Base-by-base conservation (phyloP, 1,284 basidiomycete species). In the Cryptococcus sp. region DNA sequence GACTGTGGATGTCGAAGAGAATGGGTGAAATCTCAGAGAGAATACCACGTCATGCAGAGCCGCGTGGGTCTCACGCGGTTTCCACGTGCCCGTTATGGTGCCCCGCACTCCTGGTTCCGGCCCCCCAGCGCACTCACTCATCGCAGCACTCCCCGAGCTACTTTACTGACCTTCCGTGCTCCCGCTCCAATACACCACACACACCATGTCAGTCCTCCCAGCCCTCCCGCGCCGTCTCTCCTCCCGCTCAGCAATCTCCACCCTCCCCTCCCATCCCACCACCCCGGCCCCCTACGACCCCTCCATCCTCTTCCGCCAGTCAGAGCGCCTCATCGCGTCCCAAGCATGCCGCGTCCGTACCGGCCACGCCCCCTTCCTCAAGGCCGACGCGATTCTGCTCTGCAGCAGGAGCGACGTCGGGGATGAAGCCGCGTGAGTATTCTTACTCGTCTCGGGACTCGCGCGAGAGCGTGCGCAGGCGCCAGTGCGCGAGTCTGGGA, bases 341-440 rank as follows among this genome's bases (percentile, higher is more conserved):
- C 53, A 64, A 15, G 53, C 65, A 15, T 70, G 67, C 51, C 57
- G 66, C 15, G 57, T 69, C n/a, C 43, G 60, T 23, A 62, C 58
- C 6, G 47, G 50, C 2, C 46, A 52, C 11, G 55, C 55, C 8
- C 51, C 52, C 11, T 62, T 65, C 23, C 48, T 62, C 11, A 57
- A 63, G 36, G 66, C 67, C 9, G 65, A 68, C 23, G 63, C 64
- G 5, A 50, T 57, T 13, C 55, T 68, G 24, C 48, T 70, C 16
- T 35, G 40, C 6, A 57, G 57, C 45, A 46, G 54, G 20, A 44
- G 43, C 6, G 44, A 46, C 7, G 15, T 21, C 3, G 23, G 35
- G 4, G 53, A 60, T 4, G 63, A 68, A 57, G 62, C 68, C 18
- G 70, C 62, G 70, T 72, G 53, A 65, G 70, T 63, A 12, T 24